These are phyloP conservation scores for Colletotrichum melonis DNA, from an alignment of 2,329 filamentous ascomycete genomes.

Conservation along the genomic window DNA sequence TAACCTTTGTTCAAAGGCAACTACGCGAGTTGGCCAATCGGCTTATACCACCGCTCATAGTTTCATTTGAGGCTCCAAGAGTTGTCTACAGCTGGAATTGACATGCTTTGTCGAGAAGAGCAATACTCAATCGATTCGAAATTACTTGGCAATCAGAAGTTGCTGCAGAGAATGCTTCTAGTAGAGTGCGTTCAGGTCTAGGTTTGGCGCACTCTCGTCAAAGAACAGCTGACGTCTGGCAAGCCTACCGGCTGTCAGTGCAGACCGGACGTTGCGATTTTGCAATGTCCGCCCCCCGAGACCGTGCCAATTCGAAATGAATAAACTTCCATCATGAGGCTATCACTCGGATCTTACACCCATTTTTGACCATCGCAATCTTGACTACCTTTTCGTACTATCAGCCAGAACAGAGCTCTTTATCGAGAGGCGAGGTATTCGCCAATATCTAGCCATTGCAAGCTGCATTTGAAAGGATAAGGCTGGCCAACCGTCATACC, in stretches of 20 bases:
- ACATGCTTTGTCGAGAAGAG: not conserved
- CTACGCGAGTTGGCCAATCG: not conserved
- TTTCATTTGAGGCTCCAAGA: not conserved
- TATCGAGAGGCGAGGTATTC: not conserved
- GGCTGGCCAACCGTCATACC: not conserved
- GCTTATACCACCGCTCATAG: not conserved
- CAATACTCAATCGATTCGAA: not conserved
- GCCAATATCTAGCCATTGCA: not conserved
- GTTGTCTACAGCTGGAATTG: not conserved
- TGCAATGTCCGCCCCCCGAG: not conserved
- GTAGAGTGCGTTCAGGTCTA: not conserved
- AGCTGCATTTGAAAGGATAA: not conserved
- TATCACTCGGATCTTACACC: not conserved
- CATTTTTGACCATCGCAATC: not conserved
- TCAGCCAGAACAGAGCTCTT: not conserved
- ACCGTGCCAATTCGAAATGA: not conserved
- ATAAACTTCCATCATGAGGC: slow-evolving; percentile 1
- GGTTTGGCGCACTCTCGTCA: not conserved
- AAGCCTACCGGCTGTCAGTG: not conserved
- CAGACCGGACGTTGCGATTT: not conserved
- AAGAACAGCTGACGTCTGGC: not conserved
- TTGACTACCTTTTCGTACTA: not conserved
- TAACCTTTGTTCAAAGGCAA: not conserved
- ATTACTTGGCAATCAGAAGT: not conserved
- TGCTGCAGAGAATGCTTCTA: not conserved